These are phyloP conservation scores for Hypocreales sp. DNA, from an alignment of 2,329 filamentous ascomycete genomes.

Conservation along the genomic window DNA sequence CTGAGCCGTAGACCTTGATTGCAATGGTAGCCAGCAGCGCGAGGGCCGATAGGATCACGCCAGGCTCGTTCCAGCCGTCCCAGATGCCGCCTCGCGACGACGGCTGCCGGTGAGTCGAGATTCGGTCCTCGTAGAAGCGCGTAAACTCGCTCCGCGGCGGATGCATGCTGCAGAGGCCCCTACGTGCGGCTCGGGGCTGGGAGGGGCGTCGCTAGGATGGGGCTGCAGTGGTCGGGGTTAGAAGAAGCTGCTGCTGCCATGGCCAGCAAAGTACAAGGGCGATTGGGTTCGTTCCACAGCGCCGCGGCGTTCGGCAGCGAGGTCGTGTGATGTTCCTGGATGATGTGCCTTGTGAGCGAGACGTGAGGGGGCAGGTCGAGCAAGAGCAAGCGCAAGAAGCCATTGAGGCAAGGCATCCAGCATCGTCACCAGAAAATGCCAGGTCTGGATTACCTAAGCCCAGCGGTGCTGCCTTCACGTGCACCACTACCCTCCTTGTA, in stretches of 20 bases:
- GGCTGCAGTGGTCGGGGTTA: constrained; percentile 3
- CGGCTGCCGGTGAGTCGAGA: constrained; percentile 16
- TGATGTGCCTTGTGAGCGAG: too few relatives aligned
- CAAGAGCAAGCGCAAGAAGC: too few relatives aligned
- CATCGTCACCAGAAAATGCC: too few relatives aligned
- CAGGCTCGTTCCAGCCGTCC: constrained; percentile 18
- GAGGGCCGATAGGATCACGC: constrained; percentile 17
- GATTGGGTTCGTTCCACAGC: too few relatives aligned
- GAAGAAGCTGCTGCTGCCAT: constrained; percentile 8
- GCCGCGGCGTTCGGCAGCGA: too few relatives aligned
- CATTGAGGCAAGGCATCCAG: too few relatives aligned
- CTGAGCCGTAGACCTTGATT: constrained; percentile 18
- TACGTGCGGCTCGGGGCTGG: constrained; percentile 5
- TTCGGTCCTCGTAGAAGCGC: constrained; percentile 19
- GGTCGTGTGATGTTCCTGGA: too few relatives aligned
- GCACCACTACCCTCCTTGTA: too few relatives aligned
- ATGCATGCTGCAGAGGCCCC: constrained; percentile 16
- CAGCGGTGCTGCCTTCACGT: too few relatives aligned
- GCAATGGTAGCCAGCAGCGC: constrained; percentile 16
- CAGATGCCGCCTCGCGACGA: constrained; percentile 11
- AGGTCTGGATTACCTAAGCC: too few relatives aligned
- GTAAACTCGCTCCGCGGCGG: constrained; percentile 15
- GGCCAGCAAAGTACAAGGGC: constrained; percentile 2
- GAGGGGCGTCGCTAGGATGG: constrained; percentile 1
- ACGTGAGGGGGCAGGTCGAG: too few relatives aligned